Evolutionary conservation across 2,329 filamentous ascomycete genomes (phyloP), one percentile per base, ranked within the genome.

Genomic region (Cladosporium oxysporum): DNA sequence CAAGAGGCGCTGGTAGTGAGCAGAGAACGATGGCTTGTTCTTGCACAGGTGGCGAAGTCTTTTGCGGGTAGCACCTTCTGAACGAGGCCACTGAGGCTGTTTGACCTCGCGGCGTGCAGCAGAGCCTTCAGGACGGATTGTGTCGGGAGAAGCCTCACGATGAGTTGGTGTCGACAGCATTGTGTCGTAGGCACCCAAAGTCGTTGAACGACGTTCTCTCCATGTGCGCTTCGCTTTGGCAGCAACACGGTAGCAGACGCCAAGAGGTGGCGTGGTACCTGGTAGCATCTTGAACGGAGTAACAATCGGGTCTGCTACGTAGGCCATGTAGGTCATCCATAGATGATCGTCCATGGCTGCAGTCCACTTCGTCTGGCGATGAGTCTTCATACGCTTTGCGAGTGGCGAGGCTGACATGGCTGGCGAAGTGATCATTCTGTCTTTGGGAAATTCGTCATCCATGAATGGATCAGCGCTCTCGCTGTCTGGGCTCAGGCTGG

Each of bases 201-300:
- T 67, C 50, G 60, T 66, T 21, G 76, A 70, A 58, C 80, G 79
- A 31, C 80, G 78, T 53, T 79, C 80, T 69, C 83, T 82, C 87
- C 87, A 90, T 3, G 83, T 87, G 72, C 83, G 84, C 73, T 84
- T 85, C 35, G 87, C 87, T 74, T 86, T 83, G 59, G 86, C 82
- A 5, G 87, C 85, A 41, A 90, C 87, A 65, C 86, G 84, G 71
- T 87, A 83, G 69, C 87, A 89, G 29, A 89, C 85, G 21, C 87
- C 87, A 61, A 89, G 82, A 12, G 87, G 87, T 44, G 87, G 87
- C 37, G 85, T 82, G 52, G 84, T 87, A 58, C 87, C 87, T 2
- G 87, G 87, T 0, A 88, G 81, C 78, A 86, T 87, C 73, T 89
- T 89, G 81, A 89, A 89, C 0, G 87, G 87, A 1, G 87, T 90